Base-by-base conservation (phyloP, 169 alveolate genomes). In the Plasmodium relictum region DNA sequence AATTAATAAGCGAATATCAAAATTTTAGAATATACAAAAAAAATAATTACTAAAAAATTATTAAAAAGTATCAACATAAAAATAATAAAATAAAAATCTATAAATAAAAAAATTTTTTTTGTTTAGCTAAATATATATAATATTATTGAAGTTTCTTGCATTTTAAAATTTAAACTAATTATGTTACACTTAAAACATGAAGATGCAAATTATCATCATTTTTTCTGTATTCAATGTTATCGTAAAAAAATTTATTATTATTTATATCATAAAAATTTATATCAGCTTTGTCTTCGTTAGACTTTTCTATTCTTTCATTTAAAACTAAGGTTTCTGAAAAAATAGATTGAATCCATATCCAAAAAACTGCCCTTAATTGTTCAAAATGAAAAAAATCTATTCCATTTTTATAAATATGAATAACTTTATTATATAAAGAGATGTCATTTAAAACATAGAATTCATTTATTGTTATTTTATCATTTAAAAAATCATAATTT, bases 331-430 rank as follows among this genome's bases (percentile, higher is more conserved):
- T 59, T 5, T 80, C 90, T 12, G 78, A 45, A 52, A 80, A 80
- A n/a, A 80, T 20, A 50, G 90, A 80, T 39, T 80, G 90, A 37
- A 80, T 65, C 90, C 90, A 80, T 44, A 80, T 10, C 90, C 90
- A 80, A 52, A 80, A 80, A 54, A 80, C 83, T 5, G 90, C 78
- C 24, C 90, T 68, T 42, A 80, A 56, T 8, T 80, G 71, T 45
- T 80, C 90, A 8, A 37, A 54, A 26, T 66, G 61, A 59, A 80
- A 80, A 66, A 80, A 70, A 18, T 65, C 20, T 22, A 54, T 45
- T 26, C 90, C 90, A 20, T 61, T 50, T 58, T 39, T 80, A 68
- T 80, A 80, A 24, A 80, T 61, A 24, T 80, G 78, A 44, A 70
- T 12, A 44, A 80, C 59, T 31, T 70, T 66, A 80, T 80, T 61